Conservation (phyloP, 2,329 filamentous ascomycete genomes). For the Nigrograna mackinnonii region DNA sequence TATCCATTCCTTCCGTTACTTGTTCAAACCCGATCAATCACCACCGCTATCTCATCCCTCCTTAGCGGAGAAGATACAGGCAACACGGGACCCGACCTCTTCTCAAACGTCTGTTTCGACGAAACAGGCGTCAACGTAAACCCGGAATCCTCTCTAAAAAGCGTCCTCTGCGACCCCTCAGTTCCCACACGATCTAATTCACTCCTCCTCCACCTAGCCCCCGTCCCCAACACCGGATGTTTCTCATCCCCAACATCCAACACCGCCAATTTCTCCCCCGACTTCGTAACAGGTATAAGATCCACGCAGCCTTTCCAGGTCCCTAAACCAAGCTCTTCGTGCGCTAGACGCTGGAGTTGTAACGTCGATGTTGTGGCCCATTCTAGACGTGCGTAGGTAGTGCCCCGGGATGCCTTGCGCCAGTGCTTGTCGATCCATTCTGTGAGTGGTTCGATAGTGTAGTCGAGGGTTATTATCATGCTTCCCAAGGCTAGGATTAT, state of each 20-base stretch:
- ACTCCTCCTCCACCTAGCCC: no score
- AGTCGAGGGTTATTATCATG: neutral
- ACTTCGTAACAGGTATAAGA: constrained; percentile 1
- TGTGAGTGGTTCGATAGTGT: neutral
- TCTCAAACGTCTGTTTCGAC: no score
- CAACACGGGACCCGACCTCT: no score
- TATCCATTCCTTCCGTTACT: no score
- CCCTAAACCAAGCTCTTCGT: constrained; percentile 1
- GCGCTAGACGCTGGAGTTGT: constrained; percentile 2
- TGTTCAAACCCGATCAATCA: no score
- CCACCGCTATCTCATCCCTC: no score
- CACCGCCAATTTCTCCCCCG: constrained; percentile 1
- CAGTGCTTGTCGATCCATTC: neutral
- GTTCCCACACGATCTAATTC: no score
- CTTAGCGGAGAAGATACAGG: no score
- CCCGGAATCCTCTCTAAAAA: no score
- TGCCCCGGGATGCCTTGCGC: neutral
- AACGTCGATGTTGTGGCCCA: neutral
- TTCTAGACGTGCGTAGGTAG: constrained; percentile 1
- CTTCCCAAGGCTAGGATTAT: neutral
- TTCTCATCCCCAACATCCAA: constrained; percentile 1
- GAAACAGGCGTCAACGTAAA: no score
- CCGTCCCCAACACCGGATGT: no score
- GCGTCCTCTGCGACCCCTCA: no score
- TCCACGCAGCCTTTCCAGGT: neutral